Percentiles rank a stretch among this genome's conserved stretches.
Evolutionary conservation across 2,329 filamentous ascomycete species (phyloP).

Genomic region (Colletotrichum abscissum): DNA sequence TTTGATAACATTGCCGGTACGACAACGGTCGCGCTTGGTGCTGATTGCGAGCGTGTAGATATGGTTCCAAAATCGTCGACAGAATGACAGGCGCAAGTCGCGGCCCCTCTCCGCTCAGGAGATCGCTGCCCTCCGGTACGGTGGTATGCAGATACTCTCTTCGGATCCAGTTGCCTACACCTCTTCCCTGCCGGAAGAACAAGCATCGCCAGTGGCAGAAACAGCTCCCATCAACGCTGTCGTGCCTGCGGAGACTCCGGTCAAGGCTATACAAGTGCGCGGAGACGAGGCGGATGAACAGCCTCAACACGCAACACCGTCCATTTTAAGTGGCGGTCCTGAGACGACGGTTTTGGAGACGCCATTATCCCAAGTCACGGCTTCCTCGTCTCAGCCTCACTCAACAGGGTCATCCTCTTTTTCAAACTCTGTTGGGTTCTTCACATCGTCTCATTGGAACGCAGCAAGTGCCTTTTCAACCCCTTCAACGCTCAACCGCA

Average conservation of each 20-base stretch:
- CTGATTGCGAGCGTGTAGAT: conserved; percentile 68
- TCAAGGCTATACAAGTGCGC: background rate
- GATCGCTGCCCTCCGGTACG: conserved; percentile 70
- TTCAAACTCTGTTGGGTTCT: conserved; percentile 59
- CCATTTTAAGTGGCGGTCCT: background rate
- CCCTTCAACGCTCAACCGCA: conserved; percentile 53
- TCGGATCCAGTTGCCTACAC: conserved; percentile 53
- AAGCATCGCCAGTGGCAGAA: conserved; percentile 3
- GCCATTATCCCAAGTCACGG: conserved; percentile 23
- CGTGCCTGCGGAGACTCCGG: conserved; percentile 15
- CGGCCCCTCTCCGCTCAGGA: conserved; percentile 85
- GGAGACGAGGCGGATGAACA: background rate
- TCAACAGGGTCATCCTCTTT: conserved; percentile 51
- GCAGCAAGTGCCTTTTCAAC: conserved; percentile 62
- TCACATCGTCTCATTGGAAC: conserved; percentile 67
- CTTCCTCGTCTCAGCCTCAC: conserved; percentile 4
- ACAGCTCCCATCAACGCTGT: background rate
- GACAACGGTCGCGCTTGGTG: conserved; percentile 1
- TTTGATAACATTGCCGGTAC: conserved; percentile 19
- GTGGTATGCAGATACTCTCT: conserved; percentile 63
- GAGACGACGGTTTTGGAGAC: conserved; percentile 10
- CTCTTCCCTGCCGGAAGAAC: conserved; percentile 39
- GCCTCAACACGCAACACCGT: conserved; percentile 12
- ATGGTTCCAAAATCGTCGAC: conserved; percentile 96
- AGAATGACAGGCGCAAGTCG: conserved; percentile 91